These are phyloP conservation scores for Blastomyces percursus DNA, from an alignment of 2,329 filamentous ascomycete genomes.

Conservation along the genomic window DNA sequence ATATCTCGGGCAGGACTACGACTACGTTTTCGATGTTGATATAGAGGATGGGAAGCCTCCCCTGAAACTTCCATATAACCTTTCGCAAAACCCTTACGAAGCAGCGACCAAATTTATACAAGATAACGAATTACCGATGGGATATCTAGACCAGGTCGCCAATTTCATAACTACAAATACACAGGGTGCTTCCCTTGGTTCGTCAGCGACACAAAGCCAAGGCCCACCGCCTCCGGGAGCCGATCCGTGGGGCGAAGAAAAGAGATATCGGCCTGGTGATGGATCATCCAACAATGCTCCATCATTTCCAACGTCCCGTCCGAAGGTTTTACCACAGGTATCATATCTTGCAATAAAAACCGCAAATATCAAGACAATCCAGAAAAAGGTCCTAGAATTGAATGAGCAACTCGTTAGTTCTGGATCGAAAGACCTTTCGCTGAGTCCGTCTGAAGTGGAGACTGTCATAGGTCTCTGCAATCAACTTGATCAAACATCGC, in stretches of 20 bases:
- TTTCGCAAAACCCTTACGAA: constrained; percentile 86
- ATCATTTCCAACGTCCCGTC: constrained; percentile 30
- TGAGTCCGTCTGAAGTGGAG: constrained; percentile 61
- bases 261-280: constrained; percentile 66
- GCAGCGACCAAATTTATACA: constrained; percentile 82
- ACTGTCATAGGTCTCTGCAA: constrained; percentile 51
- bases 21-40: constrained; percentile 93
- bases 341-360: constrained; percentile 67
- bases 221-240: constrained; percentile 39
- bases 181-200: constrained; percentile 69
- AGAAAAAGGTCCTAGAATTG: constrained; percentile 64
- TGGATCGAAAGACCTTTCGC: constrained; percentile 59
- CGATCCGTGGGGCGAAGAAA: constrained; percentile 62
- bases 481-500: constrained; percentile 45
- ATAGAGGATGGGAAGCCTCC: constrained; percentile 90
- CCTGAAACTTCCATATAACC: constrained; percentile 86
- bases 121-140: constrained; percentile 76
- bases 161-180: constrained; percentile 89
- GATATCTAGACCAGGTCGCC: constrained; percentile 81
- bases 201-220: constrained; percentile 40
- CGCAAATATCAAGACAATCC: constrained; percentile 58
- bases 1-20: constrained; percentile 78
- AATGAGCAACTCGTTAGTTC: constrained; percentile 58
- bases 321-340: constrained; percentile 63
- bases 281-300: constrained; percentile 25